Conservation (phyloP, 140 eudicot genomes). For the Stevia rebaudiana region DNA sequence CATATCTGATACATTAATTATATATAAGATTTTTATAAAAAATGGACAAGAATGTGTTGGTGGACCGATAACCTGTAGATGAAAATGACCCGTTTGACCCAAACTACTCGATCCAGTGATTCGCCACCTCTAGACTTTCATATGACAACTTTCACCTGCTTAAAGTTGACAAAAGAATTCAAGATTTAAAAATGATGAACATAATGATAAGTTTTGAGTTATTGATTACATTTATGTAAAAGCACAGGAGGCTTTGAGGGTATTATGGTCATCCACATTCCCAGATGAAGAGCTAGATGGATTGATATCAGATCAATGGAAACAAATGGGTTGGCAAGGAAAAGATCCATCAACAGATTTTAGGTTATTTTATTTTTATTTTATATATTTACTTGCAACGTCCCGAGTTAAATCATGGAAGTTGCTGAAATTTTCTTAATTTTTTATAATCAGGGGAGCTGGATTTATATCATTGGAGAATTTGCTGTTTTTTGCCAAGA, state of each 20-base stretch:
- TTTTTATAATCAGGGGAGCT: conserved; percentile 62
- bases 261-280: conserved; percentile 78
- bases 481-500: conserved; percentile 78
- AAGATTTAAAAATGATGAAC: background rate
- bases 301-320: conserved; percentile 90
- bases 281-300: conserved; percentile 61
- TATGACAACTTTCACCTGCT: conserved; percentile 1
- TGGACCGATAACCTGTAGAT: background rate
- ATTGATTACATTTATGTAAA: conserved; percentile 19
- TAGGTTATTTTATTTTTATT: conserved; percentile 39
- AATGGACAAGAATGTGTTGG: background rate
- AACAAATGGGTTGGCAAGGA: conserved; percentile 99
- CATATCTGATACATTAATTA: conserved; percentile 1
- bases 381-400: background rate
- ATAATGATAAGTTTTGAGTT: conserved; percentile 15
- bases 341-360: conserved; percentile 94
- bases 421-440: background rate
- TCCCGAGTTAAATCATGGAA: background rate
- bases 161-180: conserved; percentile 7
- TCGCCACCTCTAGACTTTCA: background rate
- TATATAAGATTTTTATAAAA: background rate
- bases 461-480: conserved; percentile 93
- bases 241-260: conserved; percentile 79
- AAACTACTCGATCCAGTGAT: background rate
- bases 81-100: background rate